A percentile compares a stretch with the other conserved stretches of the same genome.
Evolutionary conservation across 768 basidiomycete genomes (phyloP).

Genomic region (Cyathus striatus): DNA sequence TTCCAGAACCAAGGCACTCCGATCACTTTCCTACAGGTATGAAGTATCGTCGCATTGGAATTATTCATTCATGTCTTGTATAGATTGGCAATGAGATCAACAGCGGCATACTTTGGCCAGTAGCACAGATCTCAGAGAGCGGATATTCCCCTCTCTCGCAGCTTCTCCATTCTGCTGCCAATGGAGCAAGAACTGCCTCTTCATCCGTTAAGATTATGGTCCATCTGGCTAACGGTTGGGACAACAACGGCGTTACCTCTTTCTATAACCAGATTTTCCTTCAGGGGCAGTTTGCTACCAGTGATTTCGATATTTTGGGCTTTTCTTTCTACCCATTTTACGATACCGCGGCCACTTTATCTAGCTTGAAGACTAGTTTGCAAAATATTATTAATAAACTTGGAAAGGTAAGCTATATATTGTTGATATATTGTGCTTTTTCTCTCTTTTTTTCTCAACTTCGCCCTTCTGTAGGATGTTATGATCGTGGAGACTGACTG

Average conservation of each 20-base stretch:
- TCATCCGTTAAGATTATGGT: slow-evolving; percentile 45
- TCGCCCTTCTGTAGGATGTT: slow-evolving; percentile 27
- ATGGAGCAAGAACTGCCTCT: slow-evolving; percentile 45
- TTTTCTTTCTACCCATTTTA: slow-evolving; percentile 69
- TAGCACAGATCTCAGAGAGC: slow-evolving; percentile 45
- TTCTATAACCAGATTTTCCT: slow-evolving; percentile 52
- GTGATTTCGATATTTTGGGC: slow-evolving; percentile 53
- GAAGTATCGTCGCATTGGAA: slow-evolving; percentile 1
- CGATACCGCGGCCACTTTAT: slow-evolving; percentile 49
- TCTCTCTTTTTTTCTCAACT: not conserved
- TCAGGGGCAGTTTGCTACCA: slow-evolving; percentile 39
- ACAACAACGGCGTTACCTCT: slow-evolving; percentile 33
- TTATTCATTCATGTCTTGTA: not conserved
- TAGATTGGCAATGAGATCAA: slow-evolving; percentile 67
- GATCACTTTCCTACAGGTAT: slow-evolving; percentile 45
- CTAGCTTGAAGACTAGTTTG: slow-evolving; percentile 44
- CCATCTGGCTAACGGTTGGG: slow-evolving; percentile 64
- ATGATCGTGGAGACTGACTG: slow-evolving; percentile 66
- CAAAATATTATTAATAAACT: slow-evolving; percentile 42
- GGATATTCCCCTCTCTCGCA: slow-evolving; percentile 51
- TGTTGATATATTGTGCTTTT: too few relatives aligned
- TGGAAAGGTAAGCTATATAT: slow-evolving; percentile 45
- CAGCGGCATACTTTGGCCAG: slow-evolving; percentile 59
- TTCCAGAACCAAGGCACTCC: slow-evolving; percentile 52
- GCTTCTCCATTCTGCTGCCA: slow-evolving; percentile 54